phyloP scores from a whole-genome alignment of 345 rosid species.

The Eucalyptus tenuipes region DNA sequence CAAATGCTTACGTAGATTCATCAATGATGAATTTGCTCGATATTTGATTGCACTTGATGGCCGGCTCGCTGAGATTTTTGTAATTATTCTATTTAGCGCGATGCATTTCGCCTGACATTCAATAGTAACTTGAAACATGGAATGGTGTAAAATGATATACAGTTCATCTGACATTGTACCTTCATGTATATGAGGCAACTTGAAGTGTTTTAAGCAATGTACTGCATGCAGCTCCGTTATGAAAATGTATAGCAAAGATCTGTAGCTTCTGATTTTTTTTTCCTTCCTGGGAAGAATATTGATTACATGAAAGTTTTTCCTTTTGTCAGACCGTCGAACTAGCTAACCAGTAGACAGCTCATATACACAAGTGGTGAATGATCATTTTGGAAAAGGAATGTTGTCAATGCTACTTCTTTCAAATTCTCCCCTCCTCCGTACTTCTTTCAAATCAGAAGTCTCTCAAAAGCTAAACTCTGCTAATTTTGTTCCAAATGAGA shows the following conservation, averaged over 20 bases:
- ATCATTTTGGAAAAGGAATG: neutral
- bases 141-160: neutral
- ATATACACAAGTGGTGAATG: neutral
- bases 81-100: neutral
- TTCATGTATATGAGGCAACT: neutral
- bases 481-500: neutral
- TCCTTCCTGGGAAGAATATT: neutral
- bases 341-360: neutral
- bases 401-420: neutral
- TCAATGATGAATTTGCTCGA: neutral
- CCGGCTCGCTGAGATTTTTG: neutral
- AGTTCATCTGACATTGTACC: neutral
- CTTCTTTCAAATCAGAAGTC: neutral
- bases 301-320: neutral
- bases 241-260: neutral
- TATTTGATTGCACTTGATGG: neutral
- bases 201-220: neutral
- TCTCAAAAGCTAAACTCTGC: neutral
- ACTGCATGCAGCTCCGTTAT: neutral
- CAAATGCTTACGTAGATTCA: neutral
- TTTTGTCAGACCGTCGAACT: neutral
- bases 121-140: neutral
- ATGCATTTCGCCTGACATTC: neutral
- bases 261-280: neutral
- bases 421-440: neutral